Conservation (phyloP, 805 yeast genomes). For the Candida oleophila region DNA sequence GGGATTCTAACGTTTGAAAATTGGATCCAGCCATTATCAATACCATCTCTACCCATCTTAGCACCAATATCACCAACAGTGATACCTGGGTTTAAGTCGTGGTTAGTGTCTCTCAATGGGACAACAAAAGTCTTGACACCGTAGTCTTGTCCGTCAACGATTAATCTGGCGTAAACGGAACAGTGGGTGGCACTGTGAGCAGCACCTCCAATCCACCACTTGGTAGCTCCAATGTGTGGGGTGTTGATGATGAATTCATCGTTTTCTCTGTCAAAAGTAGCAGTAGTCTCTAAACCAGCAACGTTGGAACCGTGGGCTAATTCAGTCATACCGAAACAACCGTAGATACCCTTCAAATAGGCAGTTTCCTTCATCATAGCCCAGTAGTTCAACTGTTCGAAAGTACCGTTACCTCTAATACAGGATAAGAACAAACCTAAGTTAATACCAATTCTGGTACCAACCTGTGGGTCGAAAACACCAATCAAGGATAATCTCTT, state of each 20-base stretch:
- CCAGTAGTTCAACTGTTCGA: constrained; percentile 84
- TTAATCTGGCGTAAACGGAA: constrained; percentile 40
- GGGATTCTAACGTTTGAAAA: constrained; percentile 44
- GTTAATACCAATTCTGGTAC: constrained; percentile 86
- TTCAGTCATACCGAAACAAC: constrained; percentile 66
- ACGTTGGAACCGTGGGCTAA: constrained; percentile 65
- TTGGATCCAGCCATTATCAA: constrained; percentile 51
- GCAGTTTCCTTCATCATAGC: constrained; percentile 64
- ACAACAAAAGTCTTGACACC: constrained; percentile 48
- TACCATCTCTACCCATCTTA: constrained; percentile 50
- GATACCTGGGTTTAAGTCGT: constrained; percentile 43
- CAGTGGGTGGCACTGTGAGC: constrained; percentile 48
- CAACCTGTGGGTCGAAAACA: constrained; percentile 73
- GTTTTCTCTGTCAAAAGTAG: constrained; percentile 39
- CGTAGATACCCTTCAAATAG: constrained; percentile 54
- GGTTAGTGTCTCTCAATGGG: constrained; percentile 44
- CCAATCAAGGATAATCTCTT: constrained; percentile 59
- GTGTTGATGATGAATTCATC: constrained; percentile 46
- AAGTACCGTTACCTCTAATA: constrained; percentile 83
- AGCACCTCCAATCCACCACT: constrained; percentile 53
- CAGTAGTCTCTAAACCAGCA: constrained; percentile 55
- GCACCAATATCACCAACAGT: constrained; percentile 47
- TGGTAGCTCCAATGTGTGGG: constrained; percentile 49
- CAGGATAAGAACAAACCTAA: constrained; percentile 81
- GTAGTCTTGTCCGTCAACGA: constrained; percentile 44